These are phyloP conservation scores for Ophiostoma populinum DNA, from an alignment of 2,329 filamentous ascomycete genomes.

Conservation along the genomic window DNA sequence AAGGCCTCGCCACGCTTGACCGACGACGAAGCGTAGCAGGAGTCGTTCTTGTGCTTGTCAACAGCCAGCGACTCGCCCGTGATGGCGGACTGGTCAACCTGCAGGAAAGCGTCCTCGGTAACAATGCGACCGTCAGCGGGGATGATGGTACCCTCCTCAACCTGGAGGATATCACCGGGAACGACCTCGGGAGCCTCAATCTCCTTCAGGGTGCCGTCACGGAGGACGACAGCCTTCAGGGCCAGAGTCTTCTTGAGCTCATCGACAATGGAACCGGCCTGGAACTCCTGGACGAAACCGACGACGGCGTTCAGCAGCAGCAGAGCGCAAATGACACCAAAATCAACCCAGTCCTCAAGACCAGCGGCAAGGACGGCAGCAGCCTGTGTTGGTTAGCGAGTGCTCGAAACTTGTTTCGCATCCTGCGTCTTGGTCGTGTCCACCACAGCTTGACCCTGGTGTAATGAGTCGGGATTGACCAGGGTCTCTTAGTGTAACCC, in stretches of 20 bases:
- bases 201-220: slow-evolving; percentile 62
- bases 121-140: slow-evolving; percentile 77
- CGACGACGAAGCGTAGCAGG: slow-evolving; percentile 69
- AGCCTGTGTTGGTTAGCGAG: slow-evolving; percentile 25
- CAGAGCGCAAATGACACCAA: slow-evolving; percentile 69
- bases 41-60: slow-evolving; percentile 69
- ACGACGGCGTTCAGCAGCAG: slow-evolving; percentile 71
- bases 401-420: slow-evolving; percentile 3
- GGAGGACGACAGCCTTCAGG: slow-evolving; percentile 72
- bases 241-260: slow-evolving; percentile 68
- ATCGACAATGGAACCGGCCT: slow-evolving; percentile 79
- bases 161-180: slow-evolving; percentile 74
- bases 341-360: slow-evolving; percentile 82
- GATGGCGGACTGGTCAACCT: slow-evolving; percentile 83
- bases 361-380: slow-evolving; percentile 67
- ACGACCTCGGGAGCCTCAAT: slow-evolving; percentile 72
- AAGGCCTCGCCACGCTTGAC: slow-evolving; percentile 85
- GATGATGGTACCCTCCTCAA: slow-evolving; percentile 86
- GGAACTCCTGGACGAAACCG: slow-evolving; percentile 78
- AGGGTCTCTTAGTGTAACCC: too few relatives aligned
- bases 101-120: slow-evolving; percentile 67
- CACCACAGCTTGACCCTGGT: not conserved
- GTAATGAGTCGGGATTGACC: slow-evolving; percentile 1
- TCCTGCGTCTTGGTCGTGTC: not conserved
- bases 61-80: slow-evolving; percentile 85